Evolutionary conservation across 768 basidiomycete species (phyloP), one percentile per base, ranked within the genome.

Genomic region (Xerocomus brunneocitrinus): DNA sequence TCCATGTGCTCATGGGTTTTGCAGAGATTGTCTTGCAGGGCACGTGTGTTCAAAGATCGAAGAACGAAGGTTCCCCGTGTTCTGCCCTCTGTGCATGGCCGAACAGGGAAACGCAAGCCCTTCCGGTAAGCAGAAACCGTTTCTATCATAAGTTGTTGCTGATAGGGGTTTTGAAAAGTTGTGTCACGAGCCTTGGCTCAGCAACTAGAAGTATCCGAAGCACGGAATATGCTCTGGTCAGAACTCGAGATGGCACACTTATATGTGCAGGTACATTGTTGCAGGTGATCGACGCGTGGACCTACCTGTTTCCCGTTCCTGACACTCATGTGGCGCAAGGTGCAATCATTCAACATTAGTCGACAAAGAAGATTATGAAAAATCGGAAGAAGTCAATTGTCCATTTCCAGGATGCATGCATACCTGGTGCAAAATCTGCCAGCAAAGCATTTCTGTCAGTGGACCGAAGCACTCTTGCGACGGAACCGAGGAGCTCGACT

Each of bases 371-470:
- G 79, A 82, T 32, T 76, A 79, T 52, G 69, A 73, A 25, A 61
- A 62, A 27, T 54, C 59, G 1, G 69, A 71, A 25, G 69, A 75
- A 43, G 58, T 86, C n/a, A 58, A 59, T 12, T 85, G 84, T 58
- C 81, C 81, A 1, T 58, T 75, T 38, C 73, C 70, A 0, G 62
- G 61, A n/a, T 86, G 84, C 56, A 59, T 60, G 10, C 69, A 80
- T 58, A 70, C 67, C 30, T 86, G 83, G 84, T 86, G 84, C 67
- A 85, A 79, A 66, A 64, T 65, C 28, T 85, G 84, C 64, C 75
- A 75, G 40, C 78, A 80, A 51, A 40, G 59, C 52, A 45, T 73
- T 31, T 52, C 58, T 1, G 25, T 64, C 10, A 58, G 60, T 19
- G 72, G 68, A 19, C 72, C 70, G 12, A 66, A 69, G 43, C 81